Conservation (phyloP, 169 alveolate species). For the Plasmodium yoelii region DNA sequence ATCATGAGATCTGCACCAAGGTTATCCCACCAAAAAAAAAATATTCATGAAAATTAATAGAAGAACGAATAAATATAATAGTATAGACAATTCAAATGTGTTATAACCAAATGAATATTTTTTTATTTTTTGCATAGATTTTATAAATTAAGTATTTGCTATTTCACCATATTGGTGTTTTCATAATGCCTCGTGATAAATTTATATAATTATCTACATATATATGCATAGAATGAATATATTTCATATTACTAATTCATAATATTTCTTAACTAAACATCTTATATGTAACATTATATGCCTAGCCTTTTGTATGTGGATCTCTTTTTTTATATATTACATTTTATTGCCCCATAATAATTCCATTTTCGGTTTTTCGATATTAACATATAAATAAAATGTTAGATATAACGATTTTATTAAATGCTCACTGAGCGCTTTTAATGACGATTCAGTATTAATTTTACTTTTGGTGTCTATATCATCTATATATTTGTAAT, state of each 20-base stretch:
- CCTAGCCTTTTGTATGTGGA: no score
- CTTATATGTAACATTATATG: no score
- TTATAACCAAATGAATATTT: no score
- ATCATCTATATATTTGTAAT: conserved; percentile 13
- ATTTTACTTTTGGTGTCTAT: not conserved
- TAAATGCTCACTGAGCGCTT: conserved; percentile 22
- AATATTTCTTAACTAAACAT: no score
- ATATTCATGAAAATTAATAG: not conserved
- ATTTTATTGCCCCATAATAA: conserved; percentile 30
- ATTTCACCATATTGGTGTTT: no score
- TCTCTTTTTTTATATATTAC: conserved; percentile 35
- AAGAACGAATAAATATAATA: not conserved
- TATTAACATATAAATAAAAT: conserved; percentile 42
- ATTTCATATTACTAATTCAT: no score
- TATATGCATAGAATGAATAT: no score
- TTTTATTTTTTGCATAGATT: no score
- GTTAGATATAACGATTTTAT: conserved; percentile 25
- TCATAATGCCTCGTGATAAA: no score
- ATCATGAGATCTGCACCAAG: conserved; percentile 19
- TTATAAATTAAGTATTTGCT: no score
- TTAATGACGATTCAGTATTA: conserved; percentile 1
- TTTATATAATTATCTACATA: no score
- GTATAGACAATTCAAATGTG: not conserved
- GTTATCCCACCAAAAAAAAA: not conserved
- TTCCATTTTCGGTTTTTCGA: conserved; percentile 32